Evolutionary conservation across 805 yeast species (phyloP).

Genomic region (Zygotorulaspora sp.): DNA sequence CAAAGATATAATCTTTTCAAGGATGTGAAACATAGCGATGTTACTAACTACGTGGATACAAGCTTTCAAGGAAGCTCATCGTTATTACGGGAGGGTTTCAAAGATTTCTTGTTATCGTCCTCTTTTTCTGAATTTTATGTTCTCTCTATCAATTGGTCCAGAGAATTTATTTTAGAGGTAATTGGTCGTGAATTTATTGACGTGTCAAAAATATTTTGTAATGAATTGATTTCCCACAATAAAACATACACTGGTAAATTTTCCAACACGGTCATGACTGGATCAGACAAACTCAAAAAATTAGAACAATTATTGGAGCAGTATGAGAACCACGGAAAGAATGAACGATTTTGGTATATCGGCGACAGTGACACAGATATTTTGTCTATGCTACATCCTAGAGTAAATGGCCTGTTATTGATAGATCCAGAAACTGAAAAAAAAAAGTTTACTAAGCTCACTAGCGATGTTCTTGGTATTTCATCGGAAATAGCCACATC

Average conservation of each 20-base stretch:
- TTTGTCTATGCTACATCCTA: slow-evolving; percentile 26
- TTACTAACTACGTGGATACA: slow-evolving; percentile 12
- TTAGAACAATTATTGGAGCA: slow-evolving; percentile 12
- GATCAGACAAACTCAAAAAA: slow-evolving; percentile 25
- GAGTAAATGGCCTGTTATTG: slow-evolving; percentile 27
- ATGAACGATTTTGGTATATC: slow-evolving; percentile 24
- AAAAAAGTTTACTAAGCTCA: slow-evolving; percentile 22
- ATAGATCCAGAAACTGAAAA: slow-evolving; percentile 20
- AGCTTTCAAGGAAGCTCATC: slow-evolving; percentile 4
- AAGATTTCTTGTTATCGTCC: slow-evolving; percentile 8
- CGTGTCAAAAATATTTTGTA: slow-evolving; percentile 22
- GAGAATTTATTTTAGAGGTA: slow-evolving; percentile 24
- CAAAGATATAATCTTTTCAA: slow-evolving; percentile 17
- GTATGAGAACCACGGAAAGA: not conserved
- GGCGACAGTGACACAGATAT: slow-evolving; percentile 36
- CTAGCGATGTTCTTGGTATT: slow-evolving; percentile 17
- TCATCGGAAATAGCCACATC: slow-evolving; percentile 1
- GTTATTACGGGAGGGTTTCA: slow-evolving; percentile 18
- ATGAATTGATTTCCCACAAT: slow-evolving; percentile 13
- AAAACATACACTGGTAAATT: slow-evolving; percentile 24
- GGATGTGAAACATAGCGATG: slow-evolving; percentile 16
- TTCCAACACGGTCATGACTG: slow-evolving; percentile 24
- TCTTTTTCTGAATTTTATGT: slow-evolving; percentile 16
- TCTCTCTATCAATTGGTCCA: slow-evolving; percentile 33
- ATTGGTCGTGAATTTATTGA: slow-evolving; percentile 12